Base-by-base conservation (phyloP, 2,329 filamentous ascomycete genomes). In the Exophiala calicioides region DNA sequence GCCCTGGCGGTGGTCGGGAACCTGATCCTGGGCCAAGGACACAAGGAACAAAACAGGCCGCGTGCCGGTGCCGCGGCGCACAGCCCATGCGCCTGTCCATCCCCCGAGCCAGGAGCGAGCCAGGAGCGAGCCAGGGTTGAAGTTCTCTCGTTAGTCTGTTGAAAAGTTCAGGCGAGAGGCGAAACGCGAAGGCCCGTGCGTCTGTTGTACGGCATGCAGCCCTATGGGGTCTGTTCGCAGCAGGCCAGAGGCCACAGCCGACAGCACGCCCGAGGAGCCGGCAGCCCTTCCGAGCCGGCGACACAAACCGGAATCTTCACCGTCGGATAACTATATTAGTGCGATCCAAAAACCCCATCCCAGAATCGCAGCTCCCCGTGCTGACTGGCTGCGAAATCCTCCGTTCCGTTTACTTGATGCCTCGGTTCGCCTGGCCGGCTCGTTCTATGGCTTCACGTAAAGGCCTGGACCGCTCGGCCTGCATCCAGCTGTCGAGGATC, bases 381-480 rank as follows among this genome's bases (percentile, higher is more conserved):
- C n/a, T n/a, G n/a, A n/a, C n/a, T n/a, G n/a, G n/a, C n/a, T n/a
- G n/a, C n/a, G n/a, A n/a, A n/a, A n/a, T n/a, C n/a, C n/a, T n/a
- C n/a, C n/a, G n/a, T n/a, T n/a, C n/a, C n/a, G n/a, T n/a, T n/a
- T n/a, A 26, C 21, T 44, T 36, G 29, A 9, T 19, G 9, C 23
- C 9, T n/a, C 32, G 9, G 18, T 47, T 34, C 13, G 37, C 32
- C 44, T 44, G 33, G 12, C 48, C 41, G 29, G 48, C 52, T 16
- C 40, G 48, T 23, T 46, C 37, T 19, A 59, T 50, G 15, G 49
- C 47, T 38, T 58, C 47, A 41, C 57, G 55, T 45, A 59, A 47
- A 36, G 62, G 57, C 21, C 59, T 63, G 38, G 69, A 70, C 60
- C 71, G 58, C 54, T 74, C 71, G 31, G 55, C 54, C 13, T 58